Evolutionary conservation across 106 monocot species (phyloP).

Genomic region (Apostasia shenzhenica): DNA sequence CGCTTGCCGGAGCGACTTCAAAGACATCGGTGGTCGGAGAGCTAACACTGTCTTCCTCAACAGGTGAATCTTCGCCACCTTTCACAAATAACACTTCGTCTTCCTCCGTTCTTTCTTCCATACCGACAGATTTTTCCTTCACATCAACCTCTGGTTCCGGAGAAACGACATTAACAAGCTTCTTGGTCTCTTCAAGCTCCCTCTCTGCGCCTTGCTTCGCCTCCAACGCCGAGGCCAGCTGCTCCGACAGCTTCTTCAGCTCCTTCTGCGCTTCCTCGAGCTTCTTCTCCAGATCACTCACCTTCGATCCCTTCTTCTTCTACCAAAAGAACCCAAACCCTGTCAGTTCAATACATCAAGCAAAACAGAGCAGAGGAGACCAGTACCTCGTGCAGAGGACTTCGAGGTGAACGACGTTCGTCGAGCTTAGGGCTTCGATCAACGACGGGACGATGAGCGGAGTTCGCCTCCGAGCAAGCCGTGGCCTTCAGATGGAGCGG

Average conservation of each 20-base stretch:
- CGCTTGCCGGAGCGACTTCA: conserved; percentile 23
- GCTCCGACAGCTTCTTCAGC: conserved; percentile 67
- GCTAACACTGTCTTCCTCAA: conserved; percentile 14
- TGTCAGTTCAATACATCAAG: neutral
- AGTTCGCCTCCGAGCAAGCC: conserved; percentile 42
- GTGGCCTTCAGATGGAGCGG: conserved; percentile 69
- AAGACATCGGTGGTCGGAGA: conserved; percentile 41
- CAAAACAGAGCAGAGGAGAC: neutral
- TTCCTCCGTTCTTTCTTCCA: neutral
- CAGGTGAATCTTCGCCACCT: neutral
- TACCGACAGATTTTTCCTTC: conserved; percentile 1
- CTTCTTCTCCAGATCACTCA: conserved; percentile 67
- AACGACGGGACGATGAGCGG: conserved; percentile 13
- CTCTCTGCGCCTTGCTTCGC: conserved; percentile 41
- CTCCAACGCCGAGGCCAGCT: conserved; percentile 53
- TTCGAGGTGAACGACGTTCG: conserved; percentile 68
- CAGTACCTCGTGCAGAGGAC: conserved; percentile 47
- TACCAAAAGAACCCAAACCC: neutral
- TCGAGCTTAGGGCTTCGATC: conserved; percentile 33
- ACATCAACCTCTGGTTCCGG: neutral
- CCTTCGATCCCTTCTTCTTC: conserved; percentile 53
- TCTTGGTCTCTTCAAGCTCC: conserved; percentile 54
- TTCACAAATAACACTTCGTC: neutral
- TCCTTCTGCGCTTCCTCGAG: conserved; percentile 60
- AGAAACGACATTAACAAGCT: conserved; percentile 11